Base-by-base conservation (phyloP, 2,329 filamentous ascomycete species). In the Pseudogymnoascus destructans region DNA sequence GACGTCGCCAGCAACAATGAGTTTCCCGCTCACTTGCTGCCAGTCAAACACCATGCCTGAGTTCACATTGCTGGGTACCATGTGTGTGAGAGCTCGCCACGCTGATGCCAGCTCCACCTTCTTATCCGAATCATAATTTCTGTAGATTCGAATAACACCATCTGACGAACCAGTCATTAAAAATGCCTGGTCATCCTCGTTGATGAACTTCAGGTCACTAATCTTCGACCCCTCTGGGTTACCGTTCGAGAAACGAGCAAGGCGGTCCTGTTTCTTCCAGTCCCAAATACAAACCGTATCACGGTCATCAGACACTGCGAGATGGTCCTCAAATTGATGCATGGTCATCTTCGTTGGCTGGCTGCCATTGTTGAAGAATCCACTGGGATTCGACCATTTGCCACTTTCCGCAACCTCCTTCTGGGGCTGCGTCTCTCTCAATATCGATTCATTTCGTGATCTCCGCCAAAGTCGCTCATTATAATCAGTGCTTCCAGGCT, bases 11-110 rank as follows among this genome's bases (percentile, higher is more conserved):
- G 93, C 93, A 30, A 97, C 93, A n/a, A 98, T 79, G 6, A 95
- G 85, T 61, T 89, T 88, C 6, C 93, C 93, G 64, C 89, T 89
- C n/a, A 95, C 91, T 73, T 98, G 93, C 70, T 97, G 92, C 93
- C 93, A 98, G 70, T 98, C 92, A 69, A 97, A 95, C 23, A 97
- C 92, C 73, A 98, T 86, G 19, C 93, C 93, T 1, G 91, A 91
- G 70, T 95, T 95, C 67, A 91, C 86, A 66, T 92, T 95, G 70
- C 89, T 95, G 3, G 91, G 89, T 5, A 97, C 87, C 69, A 97
- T 86, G 72, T 98, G 89, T 10, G 89, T 95, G 60, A 98, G 74
- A 3, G 93, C 93, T 52, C 93, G 84, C 82, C 95, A 97, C 15
- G 89, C 82, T 0, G 92, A 90, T 2, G 95, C 90, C 27, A 98